These are phyloP conservation scores for Suillus alpinus DNA, from an alignment of 768 basidiomycete species.

Conservation along the genomic window DNA sequence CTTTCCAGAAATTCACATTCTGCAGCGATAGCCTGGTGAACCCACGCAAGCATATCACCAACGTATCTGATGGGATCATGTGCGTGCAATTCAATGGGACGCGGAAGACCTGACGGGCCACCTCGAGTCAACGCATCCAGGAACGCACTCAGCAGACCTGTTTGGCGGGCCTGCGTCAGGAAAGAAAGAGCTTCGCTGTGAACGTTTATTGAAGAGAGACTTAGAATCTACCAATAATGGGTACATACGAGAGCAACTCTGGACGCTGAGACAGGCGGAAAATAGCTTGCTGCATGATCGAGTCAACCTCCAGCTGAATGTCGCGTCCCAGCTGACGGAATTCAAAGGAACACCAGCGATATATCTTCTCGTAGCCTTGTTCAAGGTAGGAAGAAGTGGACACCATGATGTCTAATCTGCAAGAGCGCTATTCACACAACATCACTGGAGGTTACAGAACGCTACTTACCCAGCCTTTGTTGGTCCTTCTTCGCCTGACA, in stretches of 20 bases:
- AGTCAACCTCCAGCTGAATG: conserved; percentile 64
- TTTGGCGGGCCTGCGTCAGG: conserved; percentile 81
- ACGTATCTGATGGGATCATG: conserved; percentile 96
- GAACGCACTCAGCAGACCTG: conserved; percentile 78
- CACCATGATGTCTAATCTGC: conserved; percentile 85
- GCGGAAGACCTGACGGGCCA: conserved; percentile 77
- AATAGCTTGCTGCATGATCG: conserved; percentile 69
- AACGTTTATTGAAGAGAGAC: not conserved
- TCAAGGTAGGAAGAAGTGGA: conserved; percentile 80
- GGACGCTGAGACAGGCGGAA: conserved; percentile 71
- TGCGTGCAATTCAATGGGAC: conserved; percentile 96
- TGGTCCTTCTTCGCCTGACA: conserved; percentile 81
- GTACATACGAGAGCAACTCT: conserved; percentile 54
- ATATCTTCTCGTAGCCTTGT: conserved; percentile 85
- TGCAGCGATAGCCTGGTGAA: conserved; percentile 92
- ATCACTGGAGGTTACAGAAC: not conserved
- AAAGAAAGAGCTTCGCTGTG: conserved; percentile 69
- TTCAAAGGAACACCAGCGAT: conserved; percentile 82
- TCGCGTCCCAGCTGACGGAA: conserved; percentile 79
- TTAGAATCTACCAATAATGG: not conserved
- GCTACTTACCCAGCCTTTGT: conserved; percentile 69
- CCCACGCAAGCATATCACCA: conserved; percentile 98
- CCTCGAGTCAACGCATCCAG: conserved; percentile 86
- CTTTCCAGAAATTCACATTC: conserved; percentile 93
- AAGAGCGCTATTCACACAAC: not conserved